Conservation (phyloP, 306 rosid species). For the Carpinus fangiana region DNA sequence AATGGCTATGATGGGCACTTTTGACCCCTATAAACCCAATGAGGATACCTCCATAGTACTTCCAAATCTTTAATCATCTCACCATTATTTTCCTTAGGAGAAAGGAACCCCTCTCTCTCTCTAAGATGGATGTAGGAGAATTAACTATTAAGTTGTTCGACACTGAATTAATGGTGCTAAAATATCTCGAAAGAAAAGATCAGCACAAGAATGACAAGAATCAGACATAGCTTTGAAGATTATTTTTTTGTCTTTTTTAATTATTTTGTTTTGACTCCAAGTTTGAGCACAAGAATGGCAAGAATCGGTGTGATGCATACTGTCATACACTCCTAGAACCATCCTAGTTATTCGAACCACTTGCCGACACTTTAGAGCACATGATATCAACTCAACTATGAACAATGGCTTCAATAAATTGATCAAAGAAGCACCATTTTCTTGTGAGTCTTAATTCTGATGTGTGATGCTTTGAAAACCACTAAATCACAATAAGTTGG, state of each 20-base stretch:
- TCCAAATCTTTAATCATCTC: background rate
- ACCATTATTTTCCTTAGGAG: background rate
- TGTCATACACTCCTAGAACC: too few relatives aligned
- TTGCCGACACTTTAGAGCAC: too few relatives aligned
- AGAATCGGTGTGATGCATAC: too few relatives aligned
- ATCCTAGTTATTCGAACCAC: too few relatives aligned
- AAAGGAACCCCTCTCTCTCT: background rate
- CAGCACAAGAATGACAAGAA: too few relatives aligned
- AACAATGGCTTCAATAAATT: background rate
- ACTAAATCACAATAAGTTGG: background rate
- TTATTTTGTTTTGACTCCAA: too few relatives aligned
- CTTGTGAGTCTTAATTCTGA: background rate
- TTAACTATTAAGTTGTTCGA: too few relatives aligned
- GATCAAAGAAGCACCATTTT: background rate
- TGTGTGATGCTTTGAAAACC: background rate
- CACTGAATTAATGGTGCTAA: too few relatives aligned
- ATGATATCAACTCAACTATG: background rate
- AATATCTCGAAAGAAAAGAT: too few relatives aligned
- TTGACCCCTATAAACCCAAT: conserved; percentile 1
- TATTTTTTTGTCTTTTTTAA: too few relatives aligned
- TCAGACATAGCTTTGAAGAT: too few relatives aligned
- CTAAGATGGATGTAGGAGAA: background rate
- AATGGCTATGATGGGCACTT: background rate
- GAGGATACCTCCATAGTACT: background rate
- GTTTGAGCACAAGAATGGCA: too few relatives aligned